These are phyloP conservation scores for Cladosporium cucumerinum DNA, from an alignment of 2,329 filamentous ascomycete species.

Conservation along the genomic window DNA sequence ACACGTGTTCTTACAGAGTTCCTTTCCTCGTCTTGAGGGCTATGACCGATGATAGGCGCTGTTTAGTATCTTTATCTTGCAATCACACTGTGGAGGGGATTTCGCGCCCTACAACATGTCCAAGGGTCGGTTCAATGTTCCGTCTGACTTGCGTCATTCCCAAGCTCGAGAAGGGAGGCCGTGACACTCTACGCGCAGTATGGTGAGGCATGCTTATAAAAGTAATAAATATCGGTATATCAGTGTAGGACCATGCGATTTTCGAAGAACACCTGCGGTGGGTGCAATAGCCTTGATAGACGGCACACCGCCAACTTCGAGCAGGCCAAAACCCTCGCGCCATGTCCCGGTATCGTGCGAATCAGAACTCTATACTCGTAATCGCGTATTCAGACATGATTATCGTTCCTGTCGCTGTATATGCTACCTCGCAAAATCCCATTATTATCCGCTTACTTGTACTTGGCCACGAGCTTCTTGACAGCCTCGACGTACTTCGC, in stretches of 20 bases:
- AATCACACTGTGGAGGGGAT: not conserved
- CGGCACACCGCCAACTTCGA: not conserved
- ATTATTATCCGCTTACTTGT: constrained; percentile 30
- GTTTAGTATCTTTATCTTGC: not conserved
- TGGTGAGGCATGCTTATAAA: not conserved
- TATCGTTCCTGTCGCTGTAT: not conserved
- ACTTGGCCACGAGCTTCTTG: constrained; percentile 66
- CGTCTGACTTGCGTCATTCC: not conserved
- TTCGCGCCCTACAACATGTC: not conserved
- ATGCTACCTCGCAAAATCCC: not conserved
- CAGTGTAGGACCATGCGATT: not conserved
- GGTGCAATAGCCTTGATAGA: not conserved
- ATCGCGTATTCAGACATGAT: not conserved
- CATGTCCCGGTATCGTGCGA: not conserved
- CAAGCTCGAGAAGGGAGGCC: not conserved
- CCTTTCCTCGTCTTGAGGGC: not conserved
- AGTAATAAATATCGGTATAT: not conserved
- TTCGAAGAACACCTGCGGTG: not conserved
- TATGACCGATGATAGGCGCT: not conserved
- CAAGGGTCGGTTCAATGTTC: not conserved
- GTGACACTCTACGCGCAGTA: not conserved
- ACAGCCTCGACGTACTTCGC: constrained; percentile 71
- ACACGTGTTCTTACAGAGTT: not conserved
- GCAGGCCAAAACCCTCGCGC: not conserved
- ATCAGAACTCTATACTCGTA: not conserved